Evolutionary conservation across 1,284 basidiomycete species (phyloP).

Genomic region (Wolfiporia cocos): DNA sequence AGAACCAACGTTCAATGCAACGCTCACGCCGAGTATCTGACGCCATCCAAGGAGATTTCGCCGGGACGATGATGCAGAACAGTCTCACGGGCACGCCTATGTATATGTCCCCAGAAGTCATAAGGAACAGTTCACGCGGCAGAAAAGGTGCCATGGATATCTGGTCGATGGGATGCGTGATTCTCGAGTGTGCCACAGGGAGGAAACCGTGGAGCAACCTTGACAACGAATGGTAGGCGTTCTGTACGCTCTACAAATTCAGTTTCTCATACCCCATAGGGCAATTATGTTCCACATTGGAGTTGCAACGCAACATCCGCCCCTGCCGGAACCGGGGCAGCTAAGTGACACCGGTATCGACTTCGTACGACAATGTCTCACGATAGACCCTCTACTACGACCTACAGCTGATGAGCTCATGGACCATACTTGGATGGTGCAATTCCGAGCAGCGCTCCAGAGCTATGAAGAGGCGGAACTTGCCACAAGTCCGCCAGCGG

Average conservation of each 20-base stretch:
- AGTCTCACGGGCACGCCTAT: constrained; percentile 97
- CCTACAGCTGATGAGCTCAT: constrained; percentile 86
- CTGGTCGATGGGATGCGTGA: constrained; percentile 95
- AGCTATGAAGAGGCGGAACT: constrained; percentile 64
- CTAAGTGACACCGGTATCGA: constrained; percentile 88
- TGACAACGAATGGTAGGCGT: constrained; percentile 92
- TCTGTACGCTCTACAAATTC: not conserved
- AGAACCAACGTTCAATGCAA: constrained; percentile 87
- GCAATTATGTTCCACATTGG: constrained; percentile 99
- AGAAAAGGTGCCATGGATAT: constrained; percentile 97
- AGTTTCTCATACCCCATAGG: constrained; percentile 40
- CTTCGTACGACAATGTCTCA: constrained; percentile 91
- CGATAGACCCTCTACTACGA: constrained; percentile 80
- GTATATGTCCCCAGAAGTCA: constrained; percentile 99
- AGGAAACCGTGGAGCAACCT: constrained; percentile 98
- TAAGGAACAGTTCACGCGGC: constrained; percentile 86
- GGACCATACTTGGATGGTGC: constrained; percentile 88
- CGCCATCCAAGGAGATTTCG: constrained; percentile 22
- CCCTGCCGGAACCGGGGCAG: constrained; percentile 87
- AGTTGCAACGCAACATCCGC: constrained; percentile 95
- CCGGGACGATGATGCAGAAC: constrained; percentile 61
- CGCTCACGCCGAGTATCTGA: constrained; percentile 56
- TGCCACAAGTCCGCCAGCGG: constrained; percentile 40
- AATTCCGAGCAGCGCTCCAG: constrained; percentile 64
- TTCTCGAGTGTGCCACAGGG: constrained; percentile 95